phyloP scores from a whole-genome alignment of 352 stramenopile species.

The Phytophthora uliginosa region DNA sequence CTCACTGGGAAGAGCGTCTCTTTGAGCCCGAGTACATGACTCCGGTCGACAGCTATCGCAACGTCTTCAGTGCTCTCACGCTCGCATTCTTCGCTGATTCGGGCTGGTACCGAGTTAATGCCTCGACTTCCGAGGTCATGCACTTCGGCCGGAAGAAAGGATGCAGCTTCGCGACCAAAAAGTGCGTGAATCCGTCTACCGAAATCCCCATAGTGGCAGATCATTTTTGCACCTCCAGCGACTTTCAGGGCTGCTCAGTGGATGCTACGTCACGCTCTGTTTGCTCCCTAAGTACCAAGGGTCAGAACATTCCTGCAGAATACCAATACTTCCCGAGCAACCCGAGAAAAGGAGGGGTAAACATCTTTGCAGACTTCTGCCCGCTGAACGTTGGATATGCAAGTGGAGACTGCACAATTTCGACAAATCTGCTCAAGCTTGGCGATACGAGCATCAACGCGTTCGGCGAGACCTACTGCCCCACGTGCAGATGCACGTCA shows the following conservation, averaged over 20 bases:
- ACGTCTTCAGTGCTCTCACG: constrained; percentile 69
- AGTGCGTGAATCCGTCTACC: constrained; percentile 62
- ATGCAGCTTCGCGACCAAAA: constrained; percentile 66
- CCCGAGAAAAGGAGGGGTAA: constrained; percentile 48
- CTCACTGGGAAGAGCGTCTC: constrained; percentile 83
- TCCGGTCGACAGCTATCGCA: constrained; percentile 70
- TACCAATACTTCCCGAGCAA: constrained; percentile 72
- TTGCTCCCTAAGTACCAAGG: constrained; percentile 50
- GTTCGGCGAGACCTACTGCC: constrained; percentile 77
- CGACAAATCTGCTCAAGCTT: constrained; percentile 54
- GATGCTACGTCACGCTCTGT: constrained; percentile 69
- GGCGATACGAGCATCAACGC: constrained; percentile 61
- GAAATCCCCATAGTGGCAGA: constrained; percentile 42
- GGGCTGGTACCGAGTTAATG: constrained; percentile 77
- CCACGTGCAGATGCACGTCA: constrained; percentile 71
- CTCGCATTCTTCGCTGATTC: constrained; percentile 84
- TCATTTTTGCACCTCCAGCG: constrained; percentile 59
- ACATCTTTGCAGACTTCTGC: constrained; percentile 75
- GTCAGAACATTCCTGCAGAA: constrained; percentile 46
- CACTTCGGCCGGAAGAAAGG: constrained; percentile 67
- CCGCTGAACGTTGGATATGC: constrained; percentile 70
- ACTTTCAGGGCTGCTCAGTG: constrained; percentile 69
- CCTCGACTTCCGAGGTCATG: constrained; percentile 51
- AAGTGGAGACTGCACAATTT: constrained; percentile 60
- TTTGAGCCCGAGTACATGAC: constrained; percentile 86